These are phyloP conservation scores for Bacterosira constricta DNA, from an alignment of 108 stramenopile genomes.

Conservation along the genomic window DNA sequence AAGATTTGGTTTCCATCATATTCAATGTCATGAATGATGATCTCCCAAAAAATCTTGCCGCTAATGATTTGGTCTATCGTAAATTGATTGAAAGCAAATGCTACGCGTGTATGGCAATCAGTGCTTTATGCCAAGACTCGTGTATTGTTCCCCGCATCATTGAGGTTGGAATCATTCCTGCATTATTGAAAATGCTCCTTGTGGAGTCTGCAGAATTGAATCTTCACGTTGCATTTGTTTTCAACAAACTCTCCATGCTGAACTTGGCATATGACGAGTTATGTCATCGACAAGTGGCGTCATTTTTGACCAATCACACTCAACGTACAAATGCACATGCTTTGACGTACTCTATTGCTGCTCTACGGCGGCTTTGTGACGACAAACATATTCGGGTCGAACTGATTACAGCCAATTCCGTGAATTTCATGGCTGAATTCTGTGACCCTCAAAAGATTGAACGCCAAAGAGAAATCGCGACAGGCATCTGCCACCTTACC, in stretches of 20 bases:
- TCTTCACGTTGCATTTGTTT: conserved; percentile 71
- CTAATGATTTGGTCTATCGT: not conserved
- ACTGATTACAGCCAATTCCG: conserved; percentile 9
- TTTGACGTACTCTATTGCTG: conserved; percentile 61
- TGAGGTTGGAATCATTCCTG: conserved; percentile 22
- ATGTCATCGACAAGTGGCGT: conserved; percentile 17
- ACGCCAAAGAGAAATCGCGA: conserved; percentile 70
- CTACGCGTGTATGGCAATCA: conserved; percentile 77
- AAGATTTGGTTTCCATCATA: conserved; percentile 8
- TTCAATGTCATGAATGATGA: conserved; percentile 3
- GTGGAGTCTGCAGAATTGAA: conserved; percentile 57
- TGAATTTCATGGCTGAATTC: conserved; percentile 30
- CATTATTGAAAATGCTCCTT: conserved; percentile 30
- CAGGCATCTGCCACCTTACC: conserved; percentile 64
- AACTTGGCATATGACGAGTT: conserved; percentile 12
- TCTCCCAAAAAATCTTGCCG: not conserved
- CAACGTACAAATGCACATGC: conserved; percentile 36
- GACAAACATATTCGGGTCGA: conserved; percentile 13
- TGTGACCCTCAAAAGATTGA: conserved; percentile 50
- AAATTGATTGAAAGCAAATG: conserved; percentile 49
- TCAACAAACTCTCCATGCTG: conserved; percentile 68
- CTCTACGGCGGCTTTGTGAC: conserved; percentile 56
- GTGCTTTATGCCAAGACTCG: conserved; percentile 53
- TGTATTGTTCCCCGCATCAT: conserved; percentile 48
- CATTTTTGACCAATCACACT: conserved; percentile 31